Evolutionary conservation across 1,139 yeast genomes (phyloP).

Genomic region (Hyphopichia pseudoburtonii): DNA sequence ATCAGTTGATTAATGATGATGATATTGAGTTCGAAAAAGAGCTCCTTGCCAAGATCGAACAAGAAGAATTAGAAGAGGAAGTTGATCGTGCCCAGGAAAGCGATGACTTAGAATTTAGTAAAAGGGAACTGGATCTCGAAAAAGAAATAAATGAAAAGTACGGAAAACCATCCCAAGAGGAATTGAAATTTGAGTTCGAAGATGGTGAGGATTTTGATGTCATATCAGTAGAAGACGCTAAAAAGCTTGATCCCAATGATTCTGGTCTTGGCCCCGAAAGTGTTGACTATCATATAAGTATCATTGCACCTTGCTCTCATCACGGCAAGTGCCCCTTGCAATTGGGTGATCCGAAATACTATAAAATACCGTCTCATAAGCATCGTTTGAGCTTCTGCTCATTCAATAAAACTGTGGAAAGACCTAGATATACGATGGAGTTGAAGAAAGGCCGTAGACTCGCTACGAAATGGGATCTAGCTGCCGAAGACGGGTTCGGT

Average conservation of each 20-base stretch:
- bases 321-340: constrained; percentile 88
- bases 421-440: constrained; percentile 79
- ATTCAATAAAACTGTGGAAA: constrained; percentile 66
- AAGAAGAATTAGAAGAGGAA: constrained; percentile 12
- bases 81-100: constrained; percentile 5
- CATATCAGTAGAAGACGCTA: constrained; percentile 20
- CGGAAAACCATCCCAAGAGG: constrained; percentile 45
- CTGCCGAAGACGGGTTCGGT: constrained; percentile 55
- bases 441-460: constrained; percentile 77
- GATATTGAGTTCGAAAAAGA: constrained; percentile 33
- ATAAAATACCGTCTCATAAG: constrained; percentile 60
- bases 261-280: constrained; percentile 16
- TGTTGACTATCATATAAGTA: constrained; percentile 54
- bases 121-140: constrained; percentile 23
- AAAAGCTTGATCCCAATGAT: not conserved
- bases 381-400: constrained; percentile 72
- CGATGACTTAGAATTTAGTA: constrained; percentile 18
- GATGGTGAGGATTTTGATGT: constrained; percentile 41
- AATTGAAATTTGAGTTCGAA: constrained; percentile 51
- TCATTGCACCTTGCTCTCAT: constrained; percentile 90
- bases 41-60: constrained; percentile 27
- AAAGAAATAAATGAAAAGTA: constrained; percentile 35
- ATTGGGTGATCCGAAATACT: constrained; percentile 67
- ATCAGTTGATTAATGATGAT: constrained; percentile 35
- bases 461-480: constrained; percentile 70